Evolutionary conservation across 768 basidiomycete species (phyloP).

Genomic region (Crucibulum laeve): DNA sequence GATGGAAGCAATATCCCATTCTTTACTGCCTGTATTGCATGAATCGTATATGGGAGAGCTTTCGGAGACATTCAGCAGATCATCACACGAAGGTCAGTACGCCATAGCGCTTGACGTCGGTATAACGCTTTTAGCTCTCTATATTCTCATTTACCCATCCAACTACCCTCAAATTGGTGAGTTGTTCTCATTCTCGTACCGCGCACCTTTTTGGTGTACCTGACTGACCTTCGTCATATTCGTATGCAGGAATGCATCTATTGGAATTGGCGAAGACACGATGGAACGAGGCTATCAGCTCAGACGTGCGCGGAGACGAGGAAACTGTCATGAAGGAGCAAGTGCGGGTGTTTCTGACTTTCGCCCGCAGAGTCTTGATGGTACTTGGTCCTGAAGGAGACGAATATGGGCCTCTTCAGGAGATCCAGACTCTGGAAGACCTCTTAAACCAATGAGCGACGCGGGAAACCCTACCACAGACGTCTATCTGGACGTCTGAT

Average conservation of each 20-base stretch:
- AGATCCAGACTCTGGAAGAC: slow-evolving; percentile 39
- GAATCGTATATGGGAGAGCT: slow-evolving; percentile 55
- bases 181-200: slow-evolving; percentile 12
- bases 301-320: slow-evolving; percentile 11
- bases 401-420: slow-evolving; percentile 51
- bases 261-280: slow-evolving; percentile 73
- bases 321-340: slow-evolving; percentile 20
- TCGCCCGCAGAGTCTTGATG: slow-evolving; percentile 36
- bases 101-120: slow-evolving; percentile 50
- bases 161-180: slow-evolving; percentile 83
- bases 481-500: neutral
- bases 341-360: slow-evolving; percentile 30
- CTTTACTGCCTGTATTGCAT: slow-evolving; percentile 41
- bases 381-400: slow-evolving; percentile 64
- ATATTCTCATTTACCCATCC: slow-evolving; percentile 64
- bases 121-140: slow-evolving; percentile 56
- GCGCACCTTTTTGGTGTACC: slow-evolving; percentile 1
- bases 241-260: slow-evolving; percentile 66
- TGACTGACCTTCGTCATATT: too few relatives aligned
- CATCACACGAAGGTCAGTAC: slow-evolving; percentile 67
- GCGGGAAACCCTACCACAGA: neutral
- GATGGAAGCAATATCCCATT: slow-evolving; percentile 32
- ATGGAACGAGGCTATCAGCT: slow-evolving; percentile 58
- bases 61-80: slow-evolving; percentile 59
- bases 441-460: slow-evolving; percentile 25